Evolutionary conservation across 2,329 filamentous ascomycete genomes (phyloP).

Genomic region (Hymenoscyphus occultus): DNA sequence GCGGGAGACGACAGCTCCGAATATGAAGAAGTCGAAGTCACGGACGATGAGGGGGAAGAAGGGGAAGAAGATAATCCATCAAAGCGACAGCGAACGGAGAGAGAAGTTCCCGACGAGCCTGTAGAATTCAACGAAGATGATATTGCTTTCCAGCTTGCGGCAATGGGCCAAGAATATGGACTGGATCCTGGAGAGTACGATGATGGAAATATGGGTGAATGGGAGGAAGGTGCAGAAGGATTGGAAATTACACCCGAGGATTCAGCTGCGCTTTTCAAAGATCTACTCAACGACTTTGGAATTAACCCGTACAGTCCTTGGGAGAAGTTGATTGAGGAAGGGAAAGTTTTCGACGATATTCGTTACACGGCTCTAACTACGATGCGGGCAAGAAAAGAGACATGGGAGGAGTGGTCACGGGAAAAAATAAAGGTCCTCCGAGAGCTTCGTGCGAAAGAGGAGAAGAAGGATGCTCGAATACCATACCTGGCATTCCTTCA

Average conservation of each 20-base stretch:
- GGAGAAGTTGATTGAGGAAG: conserved; percentile 85
- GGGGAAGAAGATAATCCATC: conserved; percentile 44
- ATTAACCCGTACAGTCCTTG: conserved; percentile 88
- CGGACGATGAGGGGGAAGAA: conserved; percentile 50
- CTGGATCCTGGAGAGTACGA: conserved; percentile 76
- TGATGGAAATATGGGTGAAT: conserved; percentile 57
- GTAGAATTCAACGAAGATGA: conserved; percentile 92
- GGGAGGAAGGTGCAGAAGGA: conserved; percentile 70
- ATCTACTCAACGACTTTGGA: conserved; percentile 76
- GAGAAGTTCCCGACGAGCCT: conserved; percentile 42
- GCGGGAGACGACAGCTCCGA: conserved; percentile 61
- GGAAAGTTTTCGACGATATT: conserved; percentile 76
- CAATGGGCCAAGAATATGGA: conserved; percentile 84
- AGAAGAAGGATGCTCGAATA: conserved; percentile 79
- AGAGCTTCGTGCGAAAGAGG: conserved; percentile 69
- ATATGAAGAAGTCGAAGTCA: conserved; percentile 55
- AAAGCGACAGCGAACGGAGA: conserved; percentile 49
- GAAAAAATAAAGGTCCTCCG: conserved; percentile 71
- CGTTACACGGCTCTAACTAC: conserved; percentile 81
- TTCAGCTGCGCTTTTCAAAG: conserved; percentile 73
- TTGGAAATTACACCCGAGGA: conserved; percentile 72
- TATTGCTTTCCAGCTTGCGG: conserved; percentile 85
- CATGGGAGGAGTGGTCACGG: conserved; percentile 79
- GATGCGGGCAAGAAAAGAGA: conserved; percentile 77
- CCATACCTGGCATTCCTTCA: conserved; percentile 80